These are phyloP conservation scores for Schizochytrium sp. DNA, from an alignment of 108 stramenopile genomes.

Conservation along the genomic window DNA sequence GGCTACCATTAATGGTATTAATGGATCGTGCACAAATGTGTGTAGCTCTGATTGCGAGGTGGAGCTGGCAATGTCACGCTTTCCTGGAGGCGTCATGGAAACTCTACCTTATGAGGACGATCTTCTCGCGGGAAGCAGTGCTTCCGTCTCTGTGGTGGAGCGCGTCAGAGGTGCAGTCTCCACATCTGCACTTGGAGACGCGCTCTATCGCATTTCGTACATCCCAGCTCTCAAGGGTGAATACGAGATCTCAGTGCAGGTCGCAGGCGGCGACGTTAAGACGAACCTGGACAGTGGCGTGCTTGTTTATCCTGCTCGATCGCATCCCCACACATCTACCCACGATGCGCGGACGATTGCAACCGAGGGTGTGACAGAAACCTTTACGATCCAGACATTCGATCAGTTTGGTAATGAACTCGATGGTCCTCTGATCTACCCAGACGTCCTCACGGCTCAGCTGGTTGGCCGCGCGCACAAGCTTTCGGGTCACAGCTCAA, in stretches of 20 bases:
- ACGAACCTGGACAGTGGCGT: slow-evolving; percentile 52
- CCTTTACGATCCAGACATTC: slow-evolving; percentile 45
- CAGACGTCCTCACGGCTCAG: background rate
- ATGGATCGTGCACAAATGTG: background rate
- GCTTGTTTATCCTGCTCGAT: slow-evolving; percentile 43
- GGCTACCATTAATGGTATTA: background rate
- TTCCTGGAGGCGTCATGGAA: background rate
- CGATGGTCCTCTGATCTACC: slow-evolving; percentile 19
- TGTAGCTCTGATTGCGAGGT: background rate
- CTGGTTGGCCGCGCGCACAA: background rate
- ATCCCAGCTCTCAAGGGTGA: slow-evolving; percentile 55
- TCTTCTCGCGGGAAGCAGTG: background rate
- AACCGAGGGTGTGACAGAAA: slow-evolving; percentile 51
- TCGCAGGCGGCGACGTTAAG: slow-evolving; percentile 38
- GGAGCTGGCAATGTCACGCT: background rate
- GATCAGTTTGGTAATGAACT: slow-evolving; percentile 68
- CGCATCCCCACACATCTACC: slow-evolving; percentile 36
- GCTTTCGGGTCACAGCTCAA: background rate
- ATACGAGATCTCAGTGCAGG: slow-evolving; percentile 46
- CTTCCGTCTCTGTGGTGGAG: background rate
- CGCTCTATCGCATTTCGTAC: slow-evolving; percentile 52
- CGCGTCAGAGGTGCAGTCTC: background rate
- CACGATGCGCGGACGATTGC: slow-evolving; percentile 45
- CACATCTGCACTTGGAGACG: slow-evolving; percentile 36
- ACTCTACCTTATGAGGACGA: background rate